Evolutionary conservation across 192 early-diverging fungal species (phyloP).

Genomic region (Gigaspora rosea): DNA sequence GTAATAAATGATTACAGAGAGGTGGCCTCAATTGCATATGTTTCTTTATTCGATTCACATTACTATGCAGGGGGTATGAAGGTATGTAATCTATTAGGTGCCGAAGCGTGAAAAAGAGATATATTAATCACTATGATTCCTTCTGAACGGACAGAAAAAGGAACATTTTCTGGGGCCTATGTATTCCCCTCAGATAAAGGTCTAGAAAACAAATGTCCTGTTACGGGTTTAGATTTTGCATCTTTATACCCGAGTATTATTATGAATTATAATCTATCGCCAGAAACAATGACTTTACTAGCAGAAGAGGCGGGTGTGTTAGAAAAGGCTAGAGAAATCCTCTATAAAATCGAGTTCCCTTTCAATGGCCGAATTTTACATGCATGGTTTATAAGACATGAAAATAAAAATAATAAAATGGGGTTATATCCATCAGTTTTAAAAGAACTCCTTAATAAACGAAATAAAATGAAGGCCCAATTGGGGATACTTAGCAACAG

Average conservation of each 20-base stretch:
- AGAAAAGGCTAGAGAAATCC: background rate
- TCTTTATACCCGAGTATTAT: slow-evolving; percentile 19
- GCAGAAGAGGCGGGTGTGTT: background rate
- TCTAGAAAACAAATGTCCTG: background rate
- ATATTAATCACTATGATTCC: slow-evolving; percentile 4
- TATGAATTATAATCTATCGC: slow-evolving; percentile 5
- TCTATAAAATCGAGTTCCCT: background rate
- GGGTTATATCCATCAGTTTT: background rate
- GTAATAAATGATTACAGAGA: background rate
- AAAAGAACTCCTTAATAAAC: background rate
- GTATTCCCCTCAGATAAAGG: background rate
- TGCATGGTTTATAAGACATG: background rate
- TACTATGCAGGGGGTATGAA: slow-evolving; percentile 8
- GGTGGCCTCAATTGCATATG: background rate
- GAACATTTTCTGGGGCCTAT: slow-evolving; percentile 2
- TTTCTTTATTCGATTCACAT: slow-evolving; percentile 13
- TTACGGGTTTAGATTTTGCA: slow-evolving; percentile 18
- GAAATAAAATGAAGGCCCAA: background rate
- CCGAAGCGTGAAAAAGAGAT: background rate
- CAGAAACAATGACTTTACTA: slow-evolving; percentile 16
- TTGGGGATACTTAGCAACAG: slow-evolving; percentile 7
- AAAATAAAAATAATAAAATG: background rate
- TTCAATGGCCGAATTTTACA: background rate
- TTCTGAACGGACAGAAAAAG: background rate
- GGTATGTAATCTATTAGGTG: slow-evolving; percentile 3